Percentiles rank a stretch among this genome's conserved stretches.
Evolutionary conservation across 2,329 filamentous ascomycete species (phyloP).

Genomic region (Pleurostoma richardsiae): DNA sequence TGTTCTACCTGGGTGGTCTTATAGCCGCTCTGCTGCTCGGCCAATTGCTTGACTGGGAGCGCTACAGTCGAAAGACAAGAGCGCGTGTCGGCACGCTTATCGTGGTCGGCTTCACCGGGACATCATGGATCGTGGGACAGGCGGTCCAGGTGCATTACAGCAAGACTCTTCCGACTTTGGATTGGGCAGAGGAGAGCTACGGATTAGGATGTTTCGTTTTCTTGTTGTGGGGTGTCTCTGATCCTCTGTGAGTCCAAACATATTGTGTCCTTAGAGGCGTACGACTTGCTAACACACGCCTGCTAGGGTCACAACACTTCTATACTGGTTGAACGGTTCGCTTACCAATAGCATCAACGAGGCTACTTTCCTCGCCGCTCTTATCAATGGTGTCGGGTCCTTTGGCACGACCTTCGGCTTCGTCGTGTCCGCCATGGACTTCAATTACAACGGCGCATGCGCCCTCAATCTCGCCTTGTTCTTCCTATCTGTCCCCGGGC

Average conservation of each 20-base stretch:
- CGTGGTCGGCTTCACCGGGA: conserved; percentile 3
- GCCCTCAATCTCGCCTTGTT: conserved; percentile 5
- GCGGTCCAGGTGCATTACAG: conserved; percentile 8
- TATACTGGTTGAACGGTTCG: conserved; percentile 10
- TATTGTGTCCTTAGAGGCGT: not conserved
- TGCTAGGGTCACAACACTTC: conserved; percentile 6
- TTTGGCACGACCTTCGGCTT: conserved; percentile 6
- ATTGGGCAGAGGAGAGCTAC: conserved; percentile 6
- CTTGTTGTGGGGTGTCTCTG: conserved; percentile 8
- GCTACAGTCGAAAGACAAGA: conserved; percentile 3
- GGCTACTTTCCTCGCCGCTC: conserved; percentile 4
- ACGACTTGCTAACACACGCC: not conserved
- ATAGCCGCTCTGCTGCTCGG: conserved; percentile 4
- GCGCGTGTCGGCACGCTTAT: conserved; percentile 8
- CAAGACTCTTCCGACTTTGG: conserved; percentile 5
- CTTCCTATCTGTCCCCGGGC: conserved; percentile 2
- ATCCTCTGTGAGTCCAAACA: conserved; percentile 7
- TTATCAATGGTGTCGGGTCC: conserved; percentile 4
- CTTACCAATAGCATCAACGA: conserved; percentile 11
- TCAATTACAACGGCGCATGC: conserved; percentile 7
- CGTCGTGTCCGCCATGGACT: conserved; percentile 5
- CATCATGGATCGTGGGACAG: conserved; percentile 10
- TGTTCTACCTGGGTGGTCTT: conserved; percentile 5
- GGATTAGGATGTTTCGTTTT: conserved; percentile 9
- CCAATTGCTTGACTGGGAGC: conserved; percentile 9